Evolutionary conservation across 495 filamentous ascomycete species (phyloP), one percentile per base, ranked within the genome.

Genomic region (Glonium stellatum): DNA sequence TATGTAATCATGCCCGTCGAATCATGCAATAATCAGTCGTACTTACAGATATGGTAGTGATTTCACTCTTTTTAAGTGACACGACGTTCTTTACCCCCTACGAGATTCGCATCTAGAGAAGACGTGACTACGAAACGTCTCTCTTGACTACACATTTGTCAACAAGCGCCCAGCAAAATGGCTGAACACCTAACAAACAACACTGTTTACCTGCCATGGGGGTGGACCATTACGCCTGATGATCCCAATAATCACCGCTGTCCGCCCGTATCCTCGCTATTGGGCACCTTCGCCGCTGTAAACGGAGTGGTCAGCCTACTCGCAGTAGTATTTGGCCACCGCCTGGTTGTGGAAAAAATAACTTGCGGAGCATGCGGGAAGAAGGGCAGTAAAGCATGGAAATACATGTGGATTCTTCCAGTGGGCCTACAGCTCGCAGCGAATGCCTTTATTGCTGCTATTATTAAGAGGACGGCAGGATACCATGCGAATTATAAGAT

Each of bases 371-470:
- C 9, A 34, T 61, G 50, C 19, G 44, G 44, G 2, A 56, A 35
- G 25, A 48, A 25, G 25, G 39, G 42, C 23, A 50, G 52, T 15
- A 31, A 31, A 8, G 22, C 52, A 12, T 61, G 34, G 21, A 49
- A 10, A 18, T 61, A 37, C 25, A 56, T 56, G 52, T 61, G 59
- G 59, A 37, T 56, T n/a, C n/a, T 61, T 15, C 37, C 51, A 9
- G 51, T 61, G 13, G 59, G 21, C 4, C 53, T 61, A 3, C 59
- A 61, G 35, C 59, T 61, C 37, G 36, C 22, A n/a, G 59, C 59
- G n/a, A 61, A 61, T 41, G 59, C 52, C 12, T 25, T 47, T 34
- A 56, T 61, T 35, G 59, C 59, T 1, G n/a, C 47, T n/a, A 12
- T 61, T 6, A 49, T 61, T 41, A 31, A 61, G 59, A 21, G 41